Base-by-base conservation (phyloP, 208 protist species). In the Acanthamoeba sp. region DNA sequence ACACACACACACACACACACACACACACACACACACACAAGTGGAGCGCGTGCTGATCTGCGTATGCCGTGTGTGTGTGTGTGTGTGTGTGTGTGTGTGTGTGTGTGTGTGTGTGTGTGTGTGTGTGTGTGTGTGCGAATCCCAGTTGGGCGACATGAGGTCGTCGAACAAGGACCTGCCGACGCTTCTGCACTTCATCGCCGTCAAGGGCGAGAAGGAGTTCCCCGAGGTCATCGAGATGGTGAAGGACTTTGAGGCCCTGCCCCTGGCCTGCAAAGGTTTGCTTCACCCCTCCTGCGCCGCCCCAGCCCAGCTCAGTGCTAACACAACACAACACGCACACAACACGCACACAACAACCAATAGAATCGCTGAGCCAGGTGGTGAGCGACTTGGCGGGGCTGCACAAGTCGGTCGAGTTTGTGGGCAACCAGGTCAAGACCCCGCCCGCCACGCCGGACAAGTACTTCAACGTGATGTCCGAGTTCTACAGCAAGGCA, bases 391-490 rank as follows among this genome's bases (percentile, higher is more conserved):
- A 90, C 24, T 45, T 90, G 82, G 55, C 82, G 14, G 42, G 27
- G 22, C 82, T 90, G n/a, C 64, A 66, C 18, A 66, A 59, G 45
- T 32, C 52, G 14, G 82, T 90, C 29, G 55, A 59, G 82, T 66
- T 90, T 66, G 82, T 90, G 32, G 82, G 55, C 27, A 66, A 38
- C 52, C 82, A 90, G 34, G 52, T 90, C 32, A 90, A 90, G 82
- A 59, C 1, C 16, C 52, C 45, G 55, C 52, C 45, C 14, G 82
- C 9, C 1, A 66, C 34, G 52, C 52, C 52, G 27, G 50, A 66
- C 82, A 90, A 90, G 55, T 90, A 62, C 82, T 59, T 45, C 82
- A 69, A 16, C 22, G 52, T 90, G n/a, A 90, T 90, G 82, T 50
- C 29, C 32, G 82, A 90, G 52, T 90, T 90, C 52, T 90, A 69